Evolutionary conservation across 495 filamentous ascomycete species (phyloP), one percentile per base, ranked within the genome.

Genomic region (Mycothermus thermophilus): DNA sequence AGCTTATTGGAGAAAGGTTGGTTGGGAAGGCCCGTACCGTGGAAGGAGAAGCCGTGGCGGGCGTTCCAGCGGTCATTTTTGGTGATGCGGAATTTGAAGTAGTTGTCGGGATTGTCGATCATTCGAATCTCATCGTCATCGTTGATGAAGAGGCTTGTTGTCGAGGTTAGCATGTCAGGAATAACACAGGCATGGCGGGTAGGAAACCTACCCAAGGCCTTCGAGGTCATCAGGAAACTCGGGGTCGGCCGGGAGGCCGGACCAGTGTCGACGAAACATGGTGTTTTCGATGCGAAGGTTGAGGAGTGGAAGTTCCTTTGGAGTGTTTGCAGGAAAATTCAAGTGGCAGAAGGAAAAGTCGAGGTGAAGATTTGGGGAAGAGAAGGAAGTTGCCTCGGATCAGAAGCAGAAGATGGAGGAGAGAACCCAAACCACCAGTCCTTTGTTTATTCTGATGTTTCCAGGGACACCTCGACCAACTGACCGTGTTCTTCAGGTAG

Each of bases 21-120:
- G 24, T 10, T 5, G 16, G 36, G 13, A 16, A 18, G n/a, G 10
- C 20, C 43, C 62, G 34, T 41, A 83, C 80, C 54, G 47, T 87
- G 76, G 57, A 87, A 68, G 14, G 71, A 65, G 40, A 83, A 83
- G 6, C 74, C 63, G 30, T 79, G 75, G 18, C 72, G 60, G 20
- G 77, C 69, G 48, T 86, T 87, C 58, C 69, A 72, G 25, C 84
- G 77, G 12, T 67, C 60, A 54, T 82, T 80, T 37, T 72, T 75
- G 51, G 66, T 75, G 41, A 80, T 54, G 52, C 71, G 79, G 68
- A 63, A 92, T 40, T 79, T 64, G 60, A 83, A 88, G 47, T 75
- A 75, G 48, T 69, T 54, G 13, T 76, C 64, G 2, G 78, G 74
- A 37, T 81, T 57, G 7, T 67, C 60, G 40, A 80, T 74, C 42